Base-by-base conservation (phyloP, 108 stramenopile species). In the Fistulifera solaris region DNA sequence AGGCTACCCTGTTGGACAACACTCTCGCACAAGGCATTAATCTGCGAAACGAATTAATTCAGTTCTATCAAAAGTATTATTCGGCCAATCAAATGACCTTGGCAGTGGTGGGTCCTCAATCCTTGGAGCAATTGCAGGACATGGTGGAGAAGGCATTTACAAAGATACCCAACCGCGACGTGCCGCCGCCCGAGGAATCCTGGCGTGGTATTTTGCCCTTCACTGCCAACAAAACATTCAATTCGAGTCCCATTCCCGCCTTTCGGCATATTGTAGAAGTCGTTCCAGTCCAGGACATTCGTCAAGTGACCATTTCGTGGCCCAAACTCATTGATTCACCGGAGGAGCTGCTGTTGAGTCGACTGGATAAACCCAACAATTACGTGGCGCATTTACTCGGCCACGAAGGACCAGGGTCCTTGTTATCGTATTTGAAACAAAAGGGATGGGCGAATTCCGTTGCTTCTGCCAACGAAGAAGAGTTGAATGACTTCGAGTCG, bases 71-170 rank as follows among this genome's bases (percentile, higher is more conserved):
- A 17, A 62, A 46, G 13, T 76, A 93, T 62, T 98, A 98, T 71
- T 86, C 87, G 42, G 80, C 95, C 28, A 92, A 95, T 70, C 84
- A 92, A 67, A 96, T 96, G 94, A 72, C 77, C 17, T 63, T 96
- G 27, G 93, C 84, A 10, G 65, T 98, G 7, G 85, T 93, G 13
- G 95, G 73, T 25, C 88, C 88, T n/a, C 84, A 86, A 56, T 65
- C 68, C 10, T 11, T 87, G 1, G 58, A 73, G 26, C 58, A 67
- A 25, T 82, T 96, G 56, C 59, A 76, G 68, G 59, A 67, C 44
- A 86, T 83, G 78, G 89, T 76, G 5, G 42, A 59, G n/a, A 66
- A 77, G 10, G 66, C 81, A 14, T 98, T 98, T 62, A 58, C 67
- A 1, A 59, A 57, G 14, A 84, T 98, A 40, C 84, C 81, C 1